phyloP scores from a whole-genome alignment of 2,329 filamentous ascomycete genomes.

The Colletotrichum sp. region DNA sequence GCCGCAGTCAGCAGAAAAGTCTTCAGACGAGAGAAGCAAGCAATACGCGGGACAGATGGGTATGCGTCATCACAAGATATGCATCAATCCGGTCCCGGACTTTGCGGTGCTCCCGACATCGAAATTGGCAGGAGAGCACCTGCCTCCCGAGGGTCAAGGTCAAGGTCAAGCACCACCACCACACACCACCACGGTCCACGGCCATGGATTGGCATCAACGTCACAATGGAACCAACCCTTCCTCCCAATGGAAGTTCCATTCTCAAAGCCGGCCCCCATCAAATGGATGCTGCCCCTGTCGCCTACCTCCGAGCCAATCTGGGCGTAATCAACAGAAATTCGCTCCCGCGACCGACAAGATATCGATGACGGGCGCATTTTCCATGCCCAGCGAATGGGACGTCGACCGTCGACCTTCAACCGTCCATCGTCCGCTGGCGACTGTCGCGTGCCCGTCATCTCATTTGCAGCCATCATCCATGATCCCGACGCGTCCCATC shows the following conservation, averaged over 20 bases:
- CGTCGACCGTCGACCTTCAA: not conserved
- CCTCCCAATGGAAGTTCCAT: not conserved
- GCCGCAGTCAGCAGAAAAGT: not conserved
- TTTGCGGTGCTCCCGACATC: not conserved
- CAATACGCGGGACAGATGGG: not conserved
- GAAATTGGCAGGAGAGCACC: not conserved
- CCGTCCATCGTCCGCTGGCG: not conserved
- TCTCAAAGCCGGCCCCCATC: not conserved
- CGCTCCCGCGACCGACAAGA: not conserved
- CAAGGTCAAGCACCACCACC: not conserved
- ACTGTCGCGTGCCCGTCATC: slow-evolving; percentile 6
- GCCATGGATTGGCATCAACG: not conserved
- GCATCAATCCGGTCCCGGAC: not conserved
- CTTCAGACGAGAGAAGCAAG: not conserved
- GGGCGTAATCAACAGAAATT: not conserved
- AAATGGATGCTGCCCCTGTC: not conserved
- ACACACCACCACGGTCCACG: not conserved
- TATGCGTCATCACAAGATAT: not conserved
- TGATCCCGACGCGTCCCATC: not conserved
- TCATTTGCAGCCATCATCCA: not conserved
- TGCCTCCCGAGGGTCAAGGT: not conserved
- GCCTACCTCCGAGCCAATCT: not conserved
- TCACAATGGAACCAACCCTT: not conserved
- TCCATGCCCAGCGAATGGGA: not conserved
- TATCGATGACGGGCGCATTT: slow-evolving; percentile 7